Evolutionary conservation across 441 rosid genomes (phyloP), one percentile per base, ranked within the genome.

Genomic region (Breynia disticha): DNA sequence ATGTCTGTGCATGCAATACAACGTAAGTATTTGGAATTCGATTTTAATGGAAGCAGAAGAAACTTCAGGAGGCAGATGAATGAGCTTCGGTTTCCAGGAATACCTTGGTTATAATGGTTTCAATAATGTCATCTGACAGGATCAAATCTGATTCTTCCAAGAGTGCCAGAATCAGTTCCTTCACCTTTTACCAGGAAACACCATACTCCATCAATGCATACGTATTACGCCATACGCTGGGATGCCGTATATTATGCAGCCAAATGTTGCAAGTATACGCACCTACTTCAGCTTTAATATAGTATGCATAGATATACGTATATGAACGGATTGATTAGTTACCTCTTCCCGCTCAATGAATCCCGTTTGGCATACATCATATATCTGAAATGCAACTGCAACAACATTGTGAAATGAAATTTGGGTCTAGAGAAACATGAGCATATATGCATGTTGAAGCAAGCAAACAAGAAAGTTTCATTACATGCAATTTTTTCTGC

Each of bases 401-500:
- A 60, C 35, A 28, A 28, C n/a, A 28, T 28, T 28, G 35, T 28
- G 13, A 56, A 32, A 14, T n/a, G 39, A 1, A 50, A 15, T 41
- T 41, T 37, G 7, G 11, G 11, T 37, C 11, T 37, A 37, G 6
- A 5, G 6, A 5, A 37, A 5, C 11, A 11, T 11, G 11, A 37
- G 41, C 11, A 5, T 39, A 13, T 41, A 41, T 11, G n/a, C 44
- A 41, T 1, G n/a, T n/a, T n/a, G n/a, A n/a, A n/a, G n/a, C n/a
- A 41, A 41, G 35, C 45, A 50, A 56, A 16, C 55, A 20, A 55
- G 48, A 59, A 39, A 51, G 56, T 52, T 66, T 48, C 76, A 55
- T 70, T n/a, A 84, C 94, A 84, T 1, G 59, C 17, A 13, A 76
- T 68, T 64, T 87, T 87, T 32, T 76, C 79, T 46, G 66, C 77